phyloP scores from a whole-genome alignment of 1,139 yeast genomes.

The Zhuliangozyma parablackwelliae region DNA sequence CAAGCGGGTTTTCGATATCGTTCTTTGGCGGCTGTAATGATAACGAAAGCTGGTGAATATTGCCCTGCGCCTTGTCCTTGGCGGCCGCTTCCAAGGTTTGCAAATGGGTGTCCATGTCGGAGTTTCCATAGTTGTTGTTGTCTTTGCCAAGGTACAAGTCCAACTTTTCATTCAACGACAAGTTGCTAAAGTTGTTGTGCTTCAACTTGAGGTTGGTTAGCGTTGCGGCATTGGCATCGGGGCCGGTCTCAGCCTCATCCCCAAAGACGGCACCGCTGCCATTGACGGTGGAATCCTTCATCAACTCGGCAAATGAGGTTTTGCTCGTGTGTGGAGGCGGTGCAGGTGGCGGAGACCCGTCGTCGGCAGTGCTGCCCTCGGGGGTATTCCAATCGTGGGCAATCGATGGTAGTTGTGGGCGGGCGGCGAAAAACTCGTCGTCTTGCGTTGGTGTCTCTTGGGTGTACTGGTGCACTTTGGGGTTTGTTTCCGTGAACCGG shows the following conservation, averaged over 20 bases:
- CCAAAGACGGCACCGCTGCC: neutral
- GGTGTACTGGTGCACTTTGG: conserved; percentile 35
- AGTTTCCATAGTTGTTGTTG: conserved; percentile 5
- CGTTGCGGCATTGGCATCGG: conserved; percentile 18
- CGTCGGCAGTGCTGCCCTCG: neutral
- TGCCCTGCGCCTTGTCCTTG: conserved; percentile 25
- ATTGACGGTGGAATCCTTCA: conserved; percentile 9
- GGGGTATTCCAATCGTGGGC: conserved; percentile 2
- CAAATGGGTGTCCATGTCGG: conserved; percentile 36
- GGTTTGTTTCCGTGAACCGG: conserved; percentile 30
- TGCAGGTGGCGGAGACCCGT: conserved; percentile 11
- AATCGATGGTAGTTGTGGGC: neutral
- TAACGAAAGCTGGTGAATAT: conserved; percentile 34
- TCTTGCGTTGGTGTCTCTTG: conserved; percentile 9
- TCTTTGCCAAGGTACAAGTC: conserved; percentile 25
- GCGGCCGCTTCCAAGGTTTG: conserved; percentile 26
- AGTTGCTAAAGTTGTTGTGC: conserved; percentile 22
- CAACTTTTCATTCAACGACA: conserved; percentile 38
- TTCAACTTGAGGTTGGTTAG: conserved; percentile 21
- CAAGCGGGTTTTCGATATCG: conserved; percentile 31
- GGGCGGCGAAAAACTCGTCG: conserved; percentile 1
- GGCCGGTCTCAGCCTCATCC: conserved; percentile 5
- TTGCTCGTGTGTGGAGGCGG: conserved; percentile 16
- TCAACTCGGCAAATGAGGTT: conserved; percentile 13
- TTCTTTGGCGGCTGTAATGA: conserved; percentile 25